Evolutionary conservation across 768 basidiomycete species (phyloP).

Genomic region (Pleurotus giganteus): DNA sequence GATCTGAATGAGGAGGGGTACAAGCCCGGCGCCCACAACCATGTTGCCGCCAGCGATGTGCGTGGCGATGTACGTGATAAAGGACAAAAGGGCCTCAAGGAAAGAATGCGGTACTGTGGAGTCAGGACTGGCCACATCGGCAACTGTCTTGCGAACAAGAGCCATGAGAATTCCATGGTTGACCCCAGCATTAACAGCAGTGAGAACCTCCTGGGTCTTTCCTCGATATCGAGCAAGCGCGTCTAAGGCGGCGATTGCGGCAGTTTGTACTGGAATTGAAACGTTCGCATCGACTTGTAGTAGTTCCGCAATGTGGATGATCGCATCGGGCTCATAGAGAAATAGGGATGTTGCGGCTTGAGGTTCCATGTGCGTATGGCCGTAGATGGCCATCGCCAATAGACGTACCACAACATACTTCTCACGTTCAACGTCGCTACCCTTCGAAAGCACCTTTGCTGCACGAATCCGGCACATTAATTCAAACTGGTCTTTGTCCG

Average conservation of each 20-base stretch:
- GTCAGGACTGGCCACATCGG: constrained; percentile 64
- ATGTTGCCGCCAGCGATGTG: constrained; percentile 86
- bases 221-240: constrained; percentile 82
- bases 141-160: constrained; percentile 76
- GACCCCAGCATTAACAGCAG: constrained; percentile 90
- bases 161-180: constrained; percentile 95
- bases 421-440: constrained; percentile 61
- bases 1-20: constrained; percentile 86
- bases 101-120: constrained; percentile 71
- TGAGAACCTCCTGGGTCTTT: constrained; percentile 83
- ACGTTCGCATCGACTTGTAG: constrained; percentile 78
- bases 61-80: constrained; percentile 84
- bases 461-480: constrained; percentile 83
- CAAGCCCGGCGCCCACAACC: constrained; percentile 91
- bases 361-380: constrained; percentile 79
- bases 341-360: constrained; percentile 82
- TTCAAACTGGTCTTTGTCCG: constrained; percentile 84
- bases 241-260: constrained; percentile 88
- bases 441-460: constrained; percentile 64
- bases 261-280: constrained; percentile 71
- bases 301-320: constrained; percentile 85
- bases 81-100: constrained; percentile 80
- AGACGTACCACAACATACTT: constrained; percentile 81
- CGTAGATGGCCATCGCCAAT: constrained; percentile 87
- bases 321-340: constrained; percentile 92